Conservation (phyloP, 2,329 filamentous ascomycete genomes). For the Ascochyta fabae region DNA sequence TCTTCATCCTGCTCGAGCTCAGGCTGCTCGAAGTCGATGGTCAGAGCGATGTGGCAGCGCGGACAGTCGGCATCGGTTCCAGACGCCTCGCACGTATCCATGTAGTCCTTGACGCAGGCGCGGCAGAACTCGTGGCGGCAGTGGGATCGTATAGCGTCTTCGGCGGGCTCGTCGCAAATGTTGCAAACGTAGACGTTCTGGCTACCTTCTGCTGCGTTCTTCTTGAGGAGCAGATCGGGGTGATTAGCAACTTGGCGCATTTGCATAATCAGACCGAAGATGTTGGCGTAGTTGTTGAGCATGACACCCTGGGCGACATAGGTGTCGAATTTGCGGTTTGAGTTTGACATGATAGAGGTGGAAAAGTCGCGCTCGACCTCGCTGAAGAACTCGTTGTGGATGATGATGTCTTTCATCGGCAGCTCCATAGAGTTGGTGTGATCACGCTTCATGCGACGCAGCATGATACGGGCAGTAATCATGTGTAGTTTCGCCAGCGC, state of each 20-base stretch:
- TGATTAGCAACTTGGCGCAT: slow-evolving; percentile 99
- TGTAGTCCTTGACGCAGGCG: slow-evolving; percentile 78
- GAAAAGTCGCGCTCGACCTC: slow-evolving; percentile 97
- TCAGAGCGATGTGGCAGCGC: slow-evolving; percentile 85
- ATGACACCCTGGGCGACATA: slow-evolving; percentile 94
- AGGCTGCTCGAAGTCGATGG: slow-evolving; percentile 92
- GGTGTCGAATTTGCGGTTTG: slow-evolving; percentile 87
- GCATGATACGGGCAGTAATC: slow-evolving; percentile 92
- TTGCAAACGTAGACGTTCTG: slow-evolving; percentile 91
- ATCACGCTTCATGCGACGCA: slow-evolving; percentile 91
- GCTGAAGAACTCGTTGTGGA: slow-evolving; percentile 95
- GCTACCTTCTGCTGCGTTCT: slow-evolving; percentile 75
- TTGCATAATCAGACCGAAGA: slow-evolving; percentile 98
- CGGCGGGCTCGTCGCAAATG: slow-evolving; percentile 94
- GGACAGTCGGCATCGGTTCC: slow-evolving; percentile 74
- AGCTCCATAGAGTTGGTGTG: slow-evolving; percentile 95
- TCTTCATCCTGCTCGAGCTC: slow-evolving; percentile 92
- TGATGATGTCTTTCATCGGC: slow-evolving; percentile 89
- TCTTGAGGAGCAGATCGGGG: slow-evolving; percentile 91
- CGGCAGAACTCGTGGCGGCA: slow-evolving; percentile 95
- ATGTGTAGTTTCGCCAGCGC: slow-evolving; percentile 84
- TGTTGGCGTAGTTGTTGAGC: slow-evolving; percentile 90
- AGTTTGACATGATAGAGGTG: slow-evolving; percentile 91
- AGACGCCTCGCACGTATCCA: slow-evolving; percentile 75
- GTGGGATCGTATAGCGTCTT: slow-evolving; percentile 89